Percentiles rank a stretch among this genome's conserved stretches.
phyloP scores from a whole-genome alignment of 1,284 basidiomycete species.

The Ganoderma resinaceum region DNA sequence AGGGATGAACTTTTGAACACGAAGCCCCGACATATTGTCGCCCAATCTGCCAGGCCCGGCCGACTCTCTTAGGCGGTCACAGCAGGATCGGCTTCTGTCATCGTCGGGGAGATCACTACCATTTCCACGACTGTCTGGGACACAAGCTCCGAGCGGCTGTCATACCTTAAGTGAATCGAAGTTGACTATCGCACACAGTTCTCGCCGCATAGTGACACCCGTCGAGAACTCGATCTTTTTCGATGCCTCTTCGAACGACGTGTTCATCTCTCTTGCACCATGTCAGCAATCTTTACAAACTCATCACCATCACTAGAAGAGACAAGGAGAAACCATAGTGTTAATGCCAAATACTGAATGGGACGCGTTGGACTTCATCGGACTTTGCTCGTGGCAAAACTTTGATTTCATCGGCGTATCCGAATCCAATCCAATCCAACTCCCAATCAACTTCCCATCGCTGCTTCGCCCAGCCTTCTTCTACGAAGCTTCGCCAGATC shows the following conservation, averaged over 20 bases:
- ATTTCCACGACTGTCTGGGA: conserved; percentile 3
- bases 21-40: background rate
- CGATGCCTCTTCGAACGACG: conserved; percentile 3
- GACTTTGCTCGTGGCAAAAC: conserved; percentile 16
- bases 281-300: background rate
- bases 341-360: background rate
- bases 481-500: conserved; percentile 10
- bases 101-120: conserved; percentile 15
- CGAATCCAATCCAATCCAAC: conserved; percentile 8
- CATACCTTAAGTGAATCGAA: conserved; percentile 2
- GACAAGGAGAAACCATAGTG: background rate
- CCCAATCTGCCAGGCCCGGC: background rate
- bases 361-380: conserved; percentile 6
- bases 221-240: conserved; percentile 4
- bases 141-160: background rate
- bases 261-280: background rate
- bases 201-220: background rate
- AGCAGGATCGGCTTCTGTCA: conserved; percentile 5
- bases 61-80: background rate
- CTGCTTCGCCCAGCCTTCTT: conserved; percentile 8
- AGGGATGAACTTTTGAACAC: background rate
- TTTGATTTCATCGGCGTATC: conserved; percentile 18
- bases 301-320: background rate
- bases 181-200: background rate
- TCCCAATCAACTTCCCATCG: conserved; percentile 24